Base-by-base conservation (phyloP, 331 rosid genomes). In the Pyrus hybrid region DNA sequence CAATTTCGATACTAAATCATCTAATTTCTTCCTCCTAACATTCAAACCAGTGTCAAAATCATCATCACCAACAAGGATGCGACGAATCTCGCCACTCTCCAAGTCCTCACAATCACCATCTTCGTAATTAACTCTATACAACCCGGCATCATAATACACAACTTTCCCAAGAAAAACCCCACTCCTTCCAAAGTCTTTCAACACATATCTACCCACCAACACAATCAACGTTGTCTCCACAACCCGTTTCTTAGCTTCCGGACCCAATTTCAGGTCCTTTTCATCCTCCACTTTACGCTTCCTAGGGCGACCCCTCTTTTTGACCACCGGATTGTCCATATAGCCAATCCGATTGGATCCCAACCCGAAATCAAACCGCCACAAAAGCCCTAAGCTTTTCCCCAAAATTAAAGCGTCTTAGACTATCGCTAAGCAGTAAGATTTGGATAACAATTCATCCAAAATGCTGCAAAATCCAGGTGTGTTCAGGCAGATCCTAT, bases 231-330 rank as follows among this genome's bases (percentile, higher is more conserved):
- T 82, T 12, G 80, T 70, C 72, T 64, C 96, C 33, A 80, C 29
- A 3, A 70, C 87, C 80, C 58, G 89, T 68, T 74, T 86, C 72
- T 88, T 89, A 8, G 76, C 73, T 13, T 88, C 97, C 0, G 72
- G 53, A 30, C 67, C 89, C 75, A 73, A 51, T 74, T 86, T 82
- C 17, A 26, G 75, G 26, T 75, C 90, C 63, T 60, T 74, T 30
- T 85, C 92, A 4, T 80, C 92, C 45, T 83, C 91, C 22, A 75
- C 75, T 76, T 87, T 84, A 80, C 93, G 78, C 70, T 95, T 95
- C 85, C 96, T 80, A 8, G 99, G 99, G 12, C 99, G 90, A 21
- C 99, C 99, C 62, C 99, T 88, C 79, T 93, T 78, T 87, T 88
- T 86, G 2, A 49, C 83, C 18, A 74, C 91, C 11, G 91, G 86